A percentile compares a stretch with the other conserved stretches of the same genome.
Evolutionary conservation across 2,329 filamentous ascomycete genomes (phyloP).

Genomic region (Diplodia corticola): DNA sequence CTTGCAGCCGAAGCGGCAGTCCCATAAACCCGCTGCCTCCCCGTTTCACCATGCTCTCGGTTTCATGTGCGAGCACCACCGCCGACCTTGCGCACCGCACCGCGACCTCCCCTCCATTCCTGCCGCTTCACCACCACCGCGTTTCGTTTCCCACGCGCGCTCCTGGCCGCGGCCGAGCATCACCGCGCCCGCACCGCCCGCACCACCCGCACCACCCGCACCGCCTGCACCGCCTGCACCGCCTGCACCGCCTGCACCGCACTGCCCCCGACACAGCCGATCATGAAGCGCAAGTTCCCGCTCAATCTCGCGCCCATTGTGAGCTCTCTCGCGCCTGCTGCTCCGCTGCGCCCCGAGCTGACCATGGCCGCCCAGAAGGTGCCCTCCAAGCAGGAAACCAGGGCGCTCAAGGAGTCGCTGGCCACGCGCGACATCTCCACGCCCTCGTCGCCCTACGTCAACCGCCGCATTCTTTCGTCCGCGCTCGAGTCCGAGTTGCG

Average conservation of each 20-base stretch:
- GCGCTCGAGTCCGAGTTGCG: constrained; percentile 48
- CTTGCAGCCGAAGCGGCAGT: constrained; percentile 14
- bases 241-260: not conserved
- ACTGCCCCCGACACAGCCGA: not conserved
- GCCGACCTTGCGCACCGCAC: constrained; percentile 1
- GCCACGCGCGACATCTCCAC: constrained; percentile 36
- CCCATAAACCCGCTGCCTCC: constrained; percentile 13
- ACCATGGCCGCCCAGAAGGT: constrained; percentile 33
- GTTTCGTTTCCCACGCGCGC: constrained; percentile 11
- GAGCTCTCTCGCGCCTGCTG: not conserved
- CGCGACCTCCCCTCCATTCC: constrained; percentile 16
- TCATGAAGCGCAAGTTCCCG: constrained; percentile 48
- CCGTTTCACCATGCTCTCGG: constrained; percentile 14
- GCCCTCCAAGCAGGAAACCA: constrained; percentile 34
- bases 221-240: not conserved
- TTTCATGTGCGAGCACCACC: constrained; percentile 19
- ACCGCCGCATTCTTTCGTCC: constrained; percentile 45
- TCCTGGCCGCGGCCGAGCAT: constrained; percentile 4
- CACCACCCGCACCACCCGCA: not conserved
- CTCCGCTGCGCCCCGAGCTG: not conserved
- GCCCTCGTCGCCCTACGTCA: constrained; percentile 45
- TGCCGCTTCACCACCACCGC: not conserved
- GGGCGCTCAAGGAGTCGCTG: constrained; percentile 31
- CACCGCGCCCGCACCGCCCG: not conserved
- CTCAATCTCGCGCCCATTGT: constrained; percentile 47